Conservation (phyloP, 176 grass and related monocot genomes). For the Bromus sterilis region DNA sequence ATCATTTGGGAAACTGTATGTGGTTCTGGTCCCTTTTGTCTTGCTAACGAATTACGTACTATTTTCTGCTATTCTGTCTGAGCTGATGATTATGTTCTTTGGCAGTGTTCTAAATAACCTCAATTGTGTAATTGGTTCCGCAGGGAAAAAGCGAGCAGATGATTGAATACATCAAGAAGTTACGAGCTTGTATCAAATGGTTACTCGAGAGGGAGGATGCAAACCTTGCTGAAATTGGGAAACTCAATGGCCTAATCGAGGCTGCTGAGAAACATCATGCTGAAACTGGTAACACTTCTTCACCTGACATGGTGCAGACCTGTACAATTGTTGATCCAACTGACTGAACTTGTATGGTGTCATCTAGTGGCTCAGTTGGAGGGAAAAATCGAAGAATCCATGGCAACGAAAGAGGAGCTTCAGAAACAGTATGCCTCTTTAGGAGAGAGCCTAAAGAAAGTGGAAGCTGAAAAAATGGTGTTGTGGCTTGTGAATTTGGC, state of each 20-base stretch:
- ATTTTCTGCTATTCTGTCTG: not conserved
- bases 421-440: conserved; percentile 40
- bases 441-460: conserved; percentile 27
- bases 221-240: conserved; percentile 34
- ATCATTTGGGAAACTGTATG: not conserved
- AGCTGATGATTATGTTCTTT: not conserved
- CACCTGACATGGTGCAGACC: not conserved
- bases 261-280: conserved; percentile 26
- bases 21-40: not conserved
- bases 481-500: not conserved
- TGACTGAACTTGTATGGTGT: not conserved
- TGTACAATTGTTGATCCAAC: not conserved
- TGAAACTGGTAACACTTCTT: conserved; percentile 38
- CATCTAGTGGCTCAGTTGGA: conserved; percentile 25
- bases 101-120: not conserved
- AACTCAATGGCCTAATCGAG: conserved; percentile 33
- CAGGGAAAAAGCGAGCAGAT: conserved; percentile 76
- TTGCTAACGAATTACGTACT: not conserved
- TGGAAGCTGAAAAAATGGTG: conserved; percentile 56
- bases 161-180: conserved; percentile 76
- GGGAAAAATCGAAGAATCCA: conserved; percentile 22
- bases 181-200: conserved; percentile 67
- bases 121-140: not conserved
- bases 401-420: conserved; percentile 33
- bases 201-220: conserved; percentile 48